These are phyloP conservation scores for Hymenoscyphus scutula DNA, from an alignment of 2,329 filamentous ascomycete species.

Conservation along the genomic window DNA sequence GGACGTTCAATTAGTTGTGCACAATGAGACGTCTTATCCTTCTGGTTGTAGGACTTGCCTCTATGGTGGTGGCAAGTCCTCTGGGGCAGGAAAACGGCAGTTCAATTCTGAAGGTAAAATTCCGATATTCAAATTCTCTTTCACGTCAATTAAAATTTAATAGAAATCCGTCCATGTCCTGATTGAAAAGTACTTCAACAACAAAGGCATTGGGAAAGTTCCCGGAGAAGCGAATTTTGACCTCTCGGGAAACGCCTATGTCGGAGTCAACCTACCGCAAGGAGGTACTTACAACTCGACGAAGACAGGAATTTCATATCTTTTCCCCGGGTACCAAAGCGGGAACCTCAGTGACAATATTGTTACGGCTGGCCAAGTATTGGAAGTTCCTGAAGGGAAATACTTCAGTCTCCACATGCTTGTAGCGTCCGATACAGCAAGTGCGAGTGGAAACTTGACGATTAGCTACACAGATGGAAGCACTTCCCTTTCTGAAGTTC, in stretches of 20 bases:
- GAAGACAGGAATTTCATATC: constrained; percentile 43
- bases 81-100: background rate
- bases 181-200: constrained; percentile 43
- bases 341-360: constrained; percentile 42
- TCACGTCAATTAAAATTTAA: background rate
- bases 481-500: constrained; percentile 42
- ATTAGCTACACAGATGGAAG: constrained; percentile 44
- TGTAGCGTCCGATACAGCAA: constrained; percentile 42
- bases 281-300: constrained; percentile 40
- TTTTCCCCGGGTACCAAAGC: constrained; percentile 44
- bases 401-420: constrained; percentile 46
- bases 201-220: constrained; percentile 45
- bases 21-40: background rate
- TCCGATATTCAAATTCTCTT: background rate
- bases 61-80: background rate
- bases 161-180: constrained; percentile 27
- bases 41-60: background rate
- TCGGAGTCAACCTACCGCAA: constrained; percentile 34
- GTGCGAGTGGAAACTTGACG: constrained; percentile 41
- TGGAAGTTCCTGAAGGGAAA: constrained; percentile 35
- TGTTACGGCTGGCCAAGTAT: constrained; percentile 42
- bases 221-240: constrained; percentile 49
- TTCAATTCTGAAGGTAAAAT: background rate
- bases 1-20: background rate
- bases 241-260: constrained; percentile 42